Evolutionary conservation across 106 monocot species (phyloP).

Genomic region (Dendrobium catenatum): DNA sequence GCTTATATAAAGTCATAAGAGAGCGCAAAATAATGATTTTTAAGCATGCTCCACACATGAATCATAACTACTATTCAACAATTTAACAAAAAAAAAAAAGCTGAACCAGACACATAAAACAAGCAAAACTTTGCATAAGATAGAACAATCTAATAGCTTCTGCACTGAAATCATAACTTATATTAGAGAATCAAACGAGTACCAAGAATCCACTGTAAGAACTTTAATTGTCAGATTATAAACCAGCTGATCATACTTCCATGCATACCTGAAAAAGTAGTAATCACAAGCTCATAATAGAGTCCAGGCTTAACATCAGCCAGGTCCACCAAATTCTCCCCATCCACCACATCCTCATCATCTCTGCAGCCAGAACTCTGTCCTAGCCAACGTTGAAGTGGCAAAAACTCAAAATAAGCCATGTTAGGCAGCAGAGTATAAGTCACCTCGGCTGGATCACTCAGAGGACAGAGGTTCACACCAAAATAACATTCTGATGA

Average conservation of each 20-base stretch:
- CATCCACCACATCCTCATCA: constrained; percentile 7
- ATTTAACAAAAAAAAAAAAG: too few relatives aligned
- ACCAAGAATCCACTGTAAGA: too few relatives aligned
- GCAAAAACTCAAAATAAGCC: constrained; percentile 59
- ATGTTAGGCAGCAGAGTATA: constrained; percentile 66
- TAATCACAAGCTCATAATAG: constrained; percentile 57
- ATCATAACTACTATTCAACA: too few relatives aligned
- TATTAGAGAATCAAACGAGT: too few relatives aligned
- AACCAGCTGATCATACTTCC: constrained; percentile 14
- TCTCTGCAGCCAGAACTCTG: background rate
- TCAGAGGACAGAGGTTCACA: constrained; percentile 42
- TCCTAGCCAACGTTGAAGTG: constrained; percentile 17
- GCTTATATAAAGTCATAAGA: too few relatives aligned
- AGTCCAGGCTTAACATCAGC: constrained; percentile 42
- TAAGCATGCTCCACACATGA: too few relatives aligned
- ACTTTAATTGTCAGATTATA: too few relatives aligned
- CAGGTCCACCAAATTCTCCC: constrained; percentile 19
- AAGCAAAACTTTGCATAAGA: too few relatives aligned
- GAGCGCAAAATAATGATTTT: too few relatives aligned
- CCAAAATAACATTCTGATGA: constrained; percentile 78
- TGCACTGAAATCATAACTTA: too few relatives aligned
- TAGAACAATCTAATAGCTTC: too few relatives aligned
- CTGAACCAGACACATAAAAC: too few relatives aligned
- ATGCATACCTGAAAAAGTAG: constrained; percentile 27
- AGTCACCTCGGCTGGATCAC: constrained; percentile 34